These are phyloP conservation scores for Viola odorata DNA, from an alignment of 345 rosid genomes.

Conservation along the genomic window DNA sequence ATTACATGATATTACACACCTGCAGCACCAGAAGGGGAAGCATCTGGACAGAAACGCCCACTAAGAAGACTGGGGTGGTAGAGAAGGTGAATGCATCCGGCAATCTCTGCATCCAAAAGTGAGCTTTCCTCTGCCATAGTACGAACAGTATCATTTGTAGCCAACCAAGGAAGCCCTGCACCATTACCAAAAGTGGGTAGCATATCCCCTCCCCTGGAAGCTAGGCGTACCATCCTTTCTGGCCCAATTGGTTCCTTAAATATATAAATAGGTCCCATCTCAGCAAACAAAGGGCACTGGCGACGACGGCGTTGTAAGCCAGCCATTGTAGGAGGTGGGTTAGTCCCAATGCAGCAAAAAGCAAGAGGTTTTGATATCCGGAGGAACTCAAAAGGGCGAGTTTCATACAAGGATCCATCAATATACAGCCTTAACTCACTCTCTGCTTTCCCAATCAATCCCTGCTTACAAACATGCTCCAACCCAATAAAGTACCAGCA, in stretches of 20 bases:
- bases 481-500: slow-evolving; percentile 98
- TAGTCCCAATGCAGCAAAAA: slow-evolving; percentile 97
- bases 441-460: slow-evolving; percentile 87
- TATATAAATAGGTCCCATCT: slow-evolving; percentile 95
- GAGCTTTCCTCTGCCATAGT: slow-evolving; percentile 69
- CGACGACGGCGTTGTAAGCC: slow-evolving; percentile 99
- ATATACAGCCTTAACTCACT: slow-evolving; percentile 85
- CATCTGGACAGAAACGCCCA: slow-evolving; percentile 98
- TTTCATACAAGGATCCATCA: slow-evolving; percentile 92
- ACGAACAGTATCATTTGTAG: slow-evolving; percentile 59
- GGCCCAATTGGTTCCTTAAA: slow-evolving; percentile 96
- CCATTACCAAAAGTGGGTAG: slow-evolving; percentile 88
- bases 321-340: slow-evolving; percentile 98
- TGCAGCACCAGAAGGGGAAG: slow-evolving; percentile 88
- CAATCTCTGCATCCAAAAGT: slow-evolving; percentile 85
- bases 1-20: slow-evolving; percentile 31
- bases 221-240: slow-evolving; percentile 85
- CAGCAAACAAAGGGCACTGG: slow-evolving; percentile 97
- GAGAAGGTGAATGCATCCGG: slow-evolving; percentile 75
- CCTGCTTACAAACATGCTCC: slow-evolving; percentile 84
- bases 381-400: slow-evolving; percentile 90
- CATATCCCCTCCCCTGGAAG: slow-evolving; percentile 91
- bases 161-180: slow-evolving; percentile 96
- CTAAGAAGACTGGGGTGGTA: slow-evolving; percentile 83
- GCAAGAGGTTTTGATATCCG: slow-evolving; percentile 91